Evolutionary conservation across 2,329 filamentous ascomycete species (phyloP).

Genomic region (Cytospora paraplurivora): DNA sequence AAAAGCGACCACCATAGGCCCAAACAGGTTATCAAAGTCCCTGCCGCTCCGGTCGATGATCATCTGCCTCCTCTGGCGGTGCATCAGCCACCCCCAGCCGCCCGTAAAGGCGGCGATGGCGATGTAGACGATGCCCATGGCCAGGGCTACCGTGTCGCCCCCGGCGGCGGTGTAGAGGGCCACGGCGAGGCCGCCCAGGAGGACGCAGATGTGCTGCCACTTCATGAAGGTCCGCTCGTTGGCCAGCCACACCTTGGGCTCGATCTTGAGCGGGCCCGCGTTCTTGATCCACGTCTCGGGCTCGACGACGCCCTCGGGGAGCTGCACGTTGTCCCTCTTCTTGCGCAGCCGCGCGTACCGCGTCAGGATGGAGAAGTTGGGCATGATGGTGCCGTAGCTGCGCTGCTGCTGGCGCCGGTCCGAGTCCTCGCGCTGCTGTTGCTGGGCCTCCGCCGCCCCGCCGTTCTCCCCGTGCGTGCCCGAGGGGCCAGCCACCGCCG

Average conservation of each 20-base stretch:
- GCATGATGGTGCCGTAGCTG: constrained; percentile 67
- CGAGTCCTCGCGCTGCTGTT: constrained; percentile 23
- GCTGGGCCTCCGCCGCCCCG: constrained; percentile 16
- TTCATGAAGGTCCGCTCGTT: constrained; percentile 99
- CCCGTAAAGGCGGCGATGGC: constrained; percentile 80
- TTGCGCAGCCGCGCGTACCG: constrained; percentile 65
- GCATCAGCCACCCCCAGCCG: constrained; percentile 84
- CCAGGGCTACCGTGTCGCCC: constrained; percentile 67
- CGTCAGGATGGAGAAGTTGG: constrained; percentile 73
- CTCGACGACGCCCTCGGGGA: constrained; percentile 87
- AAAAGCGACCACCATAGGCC: constrained; percentile 79
- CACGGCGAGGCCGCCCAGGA: constrained; percentile 81
- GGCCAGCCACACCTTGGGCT: constrained; percentile 97
- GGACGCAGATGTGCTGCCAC: constrained; percentile 93
- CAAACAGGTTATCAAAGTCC: constrained; percentile 88
- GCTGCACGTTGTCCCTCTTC: constrained; percentile 49
- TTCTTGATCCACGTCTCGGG: constrained; percentile 93
- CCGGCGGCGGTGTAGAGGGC: constrained; percentile 88
- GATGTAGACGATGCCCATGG: constrained; percentile 82
- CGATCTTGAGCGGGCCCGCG: constrained; percentile 84
- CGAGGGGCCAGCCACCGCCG: constrained; percentile 16
- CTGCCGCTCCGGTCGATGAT: constrained; percentile 85
- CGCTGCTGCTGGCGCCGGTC: constrained; percentile 30
- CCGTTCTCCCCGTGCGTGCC: constrained; percentile 7
- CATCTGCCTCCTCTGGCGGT: constrained; percentile 73